These are phyloP conservation scores for Polygonum maritimum DNA, from an alignment of 148 eudicot genomes.

Conservation along the genomic window DNA sequence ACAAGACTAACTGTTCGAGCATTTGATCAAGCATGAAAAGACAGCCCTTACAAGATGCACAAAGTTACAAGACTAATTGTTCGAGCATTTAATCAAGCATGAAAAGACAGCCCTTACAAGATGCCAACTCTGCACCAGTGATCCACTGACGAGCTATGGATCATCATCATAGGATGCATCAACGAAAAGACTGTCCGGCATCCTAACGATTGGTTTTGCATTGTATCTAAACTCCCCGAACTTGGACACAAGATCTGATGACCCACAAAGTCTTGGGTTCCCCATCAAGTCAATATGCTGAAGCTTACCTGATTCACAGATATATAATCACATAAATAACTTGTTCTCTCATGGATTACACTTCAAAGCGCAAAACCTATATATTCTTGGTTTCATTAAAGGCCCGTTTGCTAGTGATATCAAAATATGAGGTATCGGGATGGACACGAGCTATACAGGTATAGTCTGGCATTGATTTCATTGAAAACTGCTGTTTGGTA, in stretches of 20 bases:
- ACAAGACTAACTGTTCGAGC: background rate
- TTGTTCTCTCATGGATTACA: background rate
- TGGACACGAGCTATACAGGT: too few relatives aligned
- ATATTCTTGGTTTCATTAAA: background rate
- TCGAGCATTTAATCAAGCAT: background rate
- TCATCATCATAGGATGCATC: slow-evolving; percentile 62
- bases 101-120: background rate
- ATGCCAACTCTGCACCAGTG: too few relatives aligned
- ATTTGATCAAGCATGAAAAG: background rate
- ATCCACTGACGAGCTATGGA: slow-evolving; percentile 26
- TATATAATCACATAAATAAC: background rate
- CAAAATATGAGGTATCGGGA: too few relatives aligned
- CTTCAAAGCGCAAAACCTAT: background rate
- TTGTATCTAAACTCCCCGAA: too few relatives aligned
- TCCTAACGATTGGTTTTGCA: too few relatives aligned
- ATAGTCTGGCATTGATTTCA: too few relatives aligned
- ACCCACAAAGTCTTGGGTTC: slow-evolving; percentile 31
- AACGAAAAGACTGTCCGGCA: slow-evolving; percentile 15
- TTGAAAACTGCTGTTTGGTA: too few relatives aligned
- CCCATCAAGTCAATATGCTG: slow-evolving; percentile 65
- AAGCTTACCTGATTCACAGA: slow-evolving; percentile 50
- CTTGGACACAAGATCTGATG: slow-evolving; percentile 11
- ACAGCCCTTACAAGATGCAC: background rate
- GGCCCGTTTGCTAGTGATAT: too few relatives aligned
- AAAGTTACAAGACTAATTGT: background rate